Evolutionary conservation across 148 eudicot species (phyloP), one percentile per base, ranked within the genome.

Genomic region (Nyssa sinensis): DNA sequence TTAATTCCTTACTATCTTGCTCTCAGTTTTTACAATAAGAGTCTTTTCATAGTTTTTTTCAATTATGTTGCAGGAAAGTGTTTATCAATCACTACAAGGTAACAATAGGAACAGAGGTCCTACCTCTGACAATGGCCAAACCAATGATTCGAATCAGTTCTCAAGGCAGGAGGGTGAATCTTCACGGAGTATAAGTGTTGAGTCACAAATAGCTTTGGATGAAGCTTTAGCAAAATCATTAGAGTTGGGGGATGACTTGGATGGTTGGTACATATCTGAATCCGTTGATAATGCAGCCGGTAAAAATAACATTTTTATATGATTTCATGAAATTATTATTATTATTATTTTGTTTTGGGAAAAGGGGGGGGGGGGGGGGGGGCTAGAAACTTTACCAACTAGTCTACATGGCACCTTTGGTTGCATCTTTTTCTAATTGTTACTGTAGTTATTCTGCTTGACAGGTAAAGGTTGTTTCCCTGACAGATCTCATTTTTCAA

Each of bases 151-250:
- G 37, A 84, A 73, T 78, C 88, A 59, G 29, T 25, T 30, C 14
- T 64, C 73, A 14, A 70, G 64, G 28, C 79, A 84, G 49, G 80
- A 78, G 78, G 86, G 77, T 74, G 96, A 86, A 79, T 79, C 89
- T 62, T 86, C 90, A 5, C 77, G 23, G 64, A 71, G 78, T 44
- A 81, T 70, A 69, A 85, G 85, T 75, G 67, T 74, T 29, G 80
- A 81, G 13, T 81, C 77, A 32, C 85, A 87, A 77, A 64, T 87
- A 77, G 98, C 84, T 58, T 69, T 86, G 60, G 98, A 93, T 83
- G 98, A 93, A 85, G 96, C 89, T 71, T 37, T 89, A 76, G 96
- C 98, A 73, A 83, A 88, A 81, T 86, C 92, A 64, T 82, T 93
- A 74, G 88, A 85, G 61, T 35, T 83, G 59, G 90, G 84, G 39